Base-by-base conservation (phyloP, 163 green algal species). In the Prototheca stagnorum region DNA sequence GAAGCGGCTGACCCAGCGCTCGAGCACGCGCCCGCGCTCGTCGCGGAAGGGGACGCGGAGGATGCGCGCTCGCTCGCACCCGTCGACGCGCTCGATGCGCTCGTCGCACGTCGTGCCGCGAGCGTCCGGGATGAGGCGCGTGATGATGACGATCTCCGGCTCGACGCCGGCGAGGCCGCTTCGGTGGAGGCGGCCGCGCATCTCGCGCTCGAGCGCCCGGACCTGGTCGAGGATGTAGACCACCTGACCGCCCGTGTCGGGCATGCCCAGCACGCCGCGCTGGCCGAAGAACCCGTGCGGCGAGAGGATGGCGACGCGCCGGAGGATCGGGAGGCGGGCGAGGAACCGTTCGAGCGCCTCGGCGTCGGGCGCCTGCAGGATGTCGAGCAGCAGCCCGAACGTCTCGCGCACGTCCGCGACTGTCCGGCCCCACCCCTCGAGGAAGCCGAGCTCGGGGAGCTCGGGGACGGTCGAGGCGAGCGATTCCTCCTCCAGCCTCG, bases 181-280 rank as follows among this genome's bases (percentile, higher is more conserved):
- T 24, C 65, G 55, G 8, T 64, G 43, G 21, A 82, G 57, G 27
- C 74, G 59, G 21, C 37, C 42, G 28, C 51, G 19, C 59, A 92
- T 70, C 63, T 91, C 80, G n/a, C 34, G 23, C 65, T 92, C 80
- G 47, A 92, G 44, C 4, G 78, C 75, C 16, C 64, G 59, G 26
- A 88, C 78, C 49, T 87, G 75, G 56, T 92, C 79, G 44, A 92
- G 59, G n/a, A 92, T 86, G 69, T 92, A 92, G 23, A 92, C 80
- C 37, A 92, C 70, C 74, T 90, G 80, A 29, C 80, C 80, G 19
- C 80, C 80, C 3, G 80, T 91, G 67, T 92, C 80, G 5, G 80
- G 80, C 58, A 84, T 74, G 31, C 80, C 80, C 41, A 92, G 65
- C 39, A 91, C 80, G 36, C 75, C 73, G 20, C 51, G 52, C 67